Percentiles rank a stretch among this genome's conserved stretches.
Conservation (phyloP, 2,329 filamentous ascomycete species). For the Coleophoma cylindrospora region DNA sequence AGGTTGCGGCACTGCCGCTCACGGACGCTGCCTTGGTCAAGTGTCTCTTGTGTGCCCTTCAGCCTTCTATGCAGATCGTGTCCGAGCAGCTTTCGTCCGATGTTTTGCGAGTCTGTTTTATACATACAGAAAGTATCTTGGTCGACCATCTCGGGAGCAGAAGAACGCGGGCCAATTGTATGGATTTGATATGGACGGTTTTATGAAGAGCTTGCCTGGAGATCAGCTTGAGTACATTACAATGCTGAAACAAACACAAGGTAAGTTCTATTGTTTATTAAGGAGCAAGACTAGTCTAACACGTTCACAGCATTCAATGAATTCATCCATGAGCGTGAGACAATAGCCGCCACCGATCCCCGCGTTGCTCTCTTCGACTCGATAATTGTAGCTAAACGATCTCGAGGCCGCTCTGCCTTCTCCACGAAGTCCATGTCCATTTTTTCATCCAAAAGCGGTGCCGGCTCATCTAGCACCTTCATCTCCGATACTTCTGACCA, state of each 20-base stretch:
- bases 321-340: constrained; percentile 79
- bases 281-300: constrained; percentile 33
- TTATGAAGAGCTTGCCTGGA: constrained; percentile 58
- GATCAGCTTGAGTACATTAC: constrained; percentile 60
- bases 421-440: constrained; percentile 20
- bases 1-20: constrained; percentile 54
- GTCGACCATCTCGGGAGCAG: constrained; percentile 54
- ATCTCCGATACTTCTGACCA: constrained; percentile 68
- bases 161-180: constrained; percentile 55
- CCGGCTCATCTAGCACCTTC: neutral
- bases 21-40: constrained; percentile 56
- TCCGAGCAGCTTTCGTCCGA: constrained; percentile 59
- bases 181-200: constrained; percentile 61
- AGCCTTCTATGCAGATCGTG: constrained; percentile 57
- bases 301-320: constrained; percentile 62
- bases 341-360: constrained; percentile 54
- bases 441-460: constrained; percentile 14
- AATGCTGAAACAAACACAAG: constrained; percentile 64
- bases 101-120: constrained; percentile 62
- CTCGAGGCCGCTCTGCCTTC: constrained; percentile 57
- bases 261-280: constrained; percentile 30
- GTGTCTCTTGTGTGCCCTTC: constrained; percentile 60
- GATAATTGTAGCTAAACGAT: constrained; percentile 73
- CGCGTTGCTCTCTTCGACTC: constrained; percentile 76
- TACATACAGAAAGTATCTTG: constrained; percentile 60